Conservation (phyloP, 441 rosid genomes). For the Eruca vesicaria region DNA sequence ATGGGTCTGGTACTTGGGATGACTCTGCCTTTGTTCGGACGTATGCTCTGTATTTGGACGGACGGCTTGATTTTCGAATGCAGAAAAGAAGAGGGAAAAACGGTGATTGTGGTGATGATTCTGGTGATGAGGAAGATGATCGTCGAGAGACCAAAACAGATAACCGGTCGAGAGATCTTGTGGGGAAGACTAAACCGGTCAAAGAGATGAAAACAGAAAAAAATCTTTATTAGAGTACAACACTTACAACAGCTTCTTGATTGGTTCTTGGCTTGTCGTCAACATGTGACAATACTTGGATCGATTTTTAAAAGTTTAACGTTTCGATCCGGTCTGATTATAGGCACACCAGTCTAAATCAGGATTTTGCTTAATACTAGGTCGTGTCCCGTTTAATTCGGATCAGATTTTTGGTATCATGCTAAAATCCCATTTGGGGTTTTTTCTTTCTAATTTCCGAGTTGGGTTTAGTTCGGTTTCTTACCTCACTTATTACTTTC, state of each 20-base stretch:
- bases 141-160: not conserved
- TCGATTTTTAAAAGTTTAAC: too few species aligned
- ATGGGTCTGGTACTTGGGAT: conserved; percentile 62
- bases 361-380: too few species aligned
- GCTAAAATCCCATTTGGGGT: too few species aligned
- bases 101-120: conserved; percentile 41
- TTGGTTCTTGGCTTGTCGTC: conserved; percentile 78
- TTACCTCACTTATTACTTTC: not conserved
- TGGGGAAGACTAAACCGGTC: conserved; percentile 40
- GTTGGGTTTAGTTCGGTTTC: too few species aligned
- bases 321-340: too few species aligned
- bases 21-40: conserved; percentile 78
- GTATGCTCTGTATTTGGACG: conserved; percentile 69
- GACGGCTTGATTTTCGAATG: conserved; percentile 67
- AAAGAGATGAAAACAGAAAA: conserved; percentile 50
- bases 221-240: conserved; percentile 48
- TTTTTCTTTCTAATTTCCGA: too few species aligned
- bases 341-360: too few species aligned
- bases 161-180: not conserved
- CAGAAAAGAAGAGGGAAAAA: conserved; percentile 50
- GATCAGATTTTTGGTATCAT: too few species aligned
- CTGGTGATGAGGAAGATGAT: conserved; percentile 25
- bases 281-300: conserved; percentile 48
- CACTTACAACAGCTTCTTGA: conserved; percentile 73
- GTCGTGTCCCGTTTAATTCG: too few species aligned